Evolutionary conservation across 2,329 filamentous ascomycete species (phyloP).

Genomic region (Aciculosporium take): DNA sequence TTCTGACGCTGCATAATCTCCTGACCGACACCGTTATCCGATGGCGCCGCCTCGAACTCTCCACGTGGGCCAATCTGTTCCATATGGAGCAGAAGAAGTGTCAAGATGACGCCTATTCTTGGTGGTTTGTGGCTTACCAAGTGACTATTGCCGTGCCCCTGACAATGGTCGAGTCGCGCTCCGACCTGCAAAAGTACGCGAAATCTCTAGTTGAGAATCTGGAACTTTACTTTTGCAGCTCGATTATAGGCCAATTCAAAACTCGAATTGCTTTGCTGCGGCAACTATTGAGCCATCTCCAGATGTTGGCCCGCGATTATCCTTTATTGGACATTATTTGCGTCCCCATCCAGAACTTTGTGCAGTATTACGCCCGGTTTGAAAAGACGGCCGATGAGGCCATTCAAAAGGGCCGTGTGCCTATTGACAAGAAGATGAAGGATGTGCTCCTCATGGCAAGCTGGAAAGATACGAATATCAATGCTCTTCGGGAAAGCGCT

Average conservation of each 20-base stretch:
- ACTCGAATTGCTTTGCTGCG: slow-evolving; percentile 57
- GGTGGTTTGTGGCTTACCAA: slow-evolving; percentile 97
- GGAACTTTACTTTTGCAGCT: slow-evolving; percentile 63
- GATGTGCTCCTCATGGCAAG: slow-evolving; percentile 86
- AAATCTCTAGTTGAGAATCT: slow-evolving; percentile 60
- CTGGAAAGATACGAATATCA: slow-evolving; percentile 97
- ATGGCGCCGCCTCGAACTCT: slow-evolving; percentile 83
- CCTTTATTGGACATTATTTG: slow-evolving; percentile 43
- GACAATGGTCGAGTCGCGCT: slow-evolving; percentile 43
- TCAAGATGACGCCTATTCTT: slow-evolving; percentile 64
- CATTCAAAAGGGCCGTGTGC: slow-evolving; percentile 51
- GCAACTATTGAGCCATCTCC: slow-evolving; percentile 51
- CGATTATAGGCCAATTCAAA: slow-evolving; percentile 68
- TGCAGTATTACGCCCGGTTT: slow-evolving; percentile 61
- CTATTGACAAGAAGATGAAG: slow-evolving; percentile 83
- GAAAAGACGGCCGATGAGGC: slow-evolving; percentile 48
- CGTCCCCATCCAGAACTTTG: slow-evolving; percentile 59
- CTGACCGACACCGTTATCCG: slow-evolving; percentile 69
- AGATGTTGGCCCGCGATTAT: slow-evolving; percentile 44
- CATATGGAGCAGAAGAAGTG: slow-evolving; percentile 70
- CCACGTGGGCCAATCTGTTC: slow-evolving; percentile 81
- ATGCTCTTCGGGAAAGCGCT: slow-evolving; percentile 75
- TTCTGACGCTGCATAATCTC: slow-evolving; percentile 55
- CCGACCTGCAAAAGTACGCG: slow-evolving; percentile 49
- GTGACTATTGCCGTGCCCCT: slow-evolving; percentile 66